Conservation (phyloP, 148 eudicot species). For the Persicaria maculosa region DNA sequence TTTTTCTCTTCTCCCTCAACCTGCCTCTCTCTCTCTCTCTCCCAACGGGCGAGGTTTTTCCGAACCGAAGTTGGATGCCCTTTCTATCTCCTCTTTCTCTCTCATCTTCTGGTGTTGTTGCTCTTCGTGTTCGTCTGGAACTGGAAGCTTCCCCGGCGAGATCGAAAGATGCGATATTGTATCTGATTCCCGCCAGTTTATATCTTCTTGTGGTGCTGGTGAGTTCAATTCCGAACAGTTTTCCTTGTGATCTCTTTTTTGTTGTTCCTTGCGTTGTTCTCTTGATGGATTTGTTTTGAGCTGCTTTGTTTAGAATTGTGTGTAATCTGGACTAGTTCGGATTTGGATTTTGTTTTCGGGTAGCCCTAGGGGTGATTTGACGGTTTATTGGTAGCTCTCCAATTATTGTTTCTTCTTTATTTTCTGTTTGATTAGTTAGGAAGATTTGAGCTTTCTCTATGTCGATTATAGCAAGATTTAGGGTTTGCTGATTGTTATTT, state of each 20-base stretch:
- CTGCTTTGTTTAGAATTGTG: background rate
- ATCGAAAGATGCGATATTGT: conserved; percentile 10
- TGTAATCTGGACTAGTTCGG: background rate
- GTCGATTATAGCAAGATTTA: background rate
- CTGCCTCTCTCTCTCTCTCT: conserved; percentile 9
- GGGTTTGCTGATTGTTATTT: background rate
- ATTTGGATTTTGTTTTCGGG: conserved; percentile 4
- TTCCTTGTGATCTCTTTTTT: background rate
- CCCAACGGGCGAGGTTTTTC: conserved; percentile 52
- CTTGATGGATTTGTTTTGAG: background rate
- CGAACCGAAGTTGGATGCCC: conserved; percentile 7
- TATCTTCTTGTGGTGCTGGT: conserved; percentile 6
- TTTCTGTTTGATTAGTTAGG: conserved; percentile 25
- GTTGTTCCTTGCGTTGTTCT: background rate
- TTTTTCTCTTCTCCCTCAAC: background rate
- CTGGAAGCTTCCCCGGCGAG: conserved; percentile 9
- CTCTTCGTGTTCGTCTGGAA: background rate
- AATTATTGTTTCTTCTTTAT: background rate
- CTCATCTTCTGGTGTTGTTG: conserved; percentile 8
- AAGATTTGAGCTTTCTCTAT: conserved; percentile 27
- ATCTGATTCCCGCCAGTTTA: conserved; percentile 27
- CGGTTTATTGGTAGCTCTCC: background rate
- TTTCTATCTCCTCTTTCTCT: background rate
- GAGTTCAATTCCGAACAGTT: background rate
- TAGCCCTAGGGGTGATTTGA: background rate